phyloP scores from a whole-genome alignment of 805 yeast species.

The Priceomyces haplophilus region DNA sequence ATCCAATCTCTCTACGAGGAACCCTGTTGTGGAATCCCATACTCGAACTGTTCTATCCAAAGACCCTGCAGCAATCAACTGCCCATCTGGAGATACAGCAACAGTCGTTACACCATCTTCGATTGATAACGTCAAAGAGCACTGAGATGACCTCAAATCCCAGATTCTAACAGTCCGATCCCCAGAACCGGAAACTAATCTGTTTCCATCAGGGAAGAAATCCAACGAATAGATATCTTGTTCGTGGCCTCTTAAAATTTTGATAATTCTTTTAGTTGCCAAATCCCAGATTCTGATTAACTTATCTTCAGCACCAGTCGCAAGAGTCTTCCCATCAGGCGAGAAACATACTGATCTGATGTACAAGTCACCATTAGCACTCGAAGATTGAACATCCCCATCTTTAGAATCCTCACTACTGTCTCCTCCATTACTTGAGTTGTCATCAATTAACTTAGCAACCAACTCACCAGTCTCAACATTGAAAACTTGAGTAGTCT shows the following conservation, averaged over 20 bases:
- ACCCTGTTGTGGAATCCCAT: constrained; percentile 93
- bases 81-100: constrained; percentile 94
- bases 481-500: constrained; percentile 89
- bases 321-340: constrained; percentile 86
- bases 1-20: constrained; percentile 86
- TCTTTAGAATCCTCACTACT: constrained; percentile 33
- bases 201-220: constrained; percentile 90
- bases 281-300: constrained; percentile 95
- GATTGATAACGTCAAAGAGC: constrained; percentile 81
- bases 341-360: constrained; percentile 95
- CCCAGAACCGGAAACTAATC: constrained; percentile 92
- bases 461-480: constrained; percentile 88
- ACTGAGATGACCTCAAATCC: constrained; percentile 89
- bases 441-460: constrained; percentile 82
- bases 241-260: constrained; percentile 88
- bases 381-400: constrained; percentile 32
- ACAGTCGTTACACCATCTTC: constrained; percentile 99
- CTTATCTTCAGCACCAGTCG: constrained; percentile 91
- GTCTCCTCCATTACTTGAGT: constrained; percentile 37
- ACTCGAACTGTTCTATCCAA: constrained; percentile 93
- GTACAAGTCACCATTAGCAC: constrained; percentile 79
- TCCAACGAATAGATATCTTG: constrained; percentile 96
- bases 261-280: constrained; percentile 76
- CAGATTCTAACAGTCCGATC: constrained; percentile 95
- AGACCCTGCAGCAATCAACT: constrained; percentile 92